A percentile compares a stretch with the other conserved stretches of the same genome.
Evolutionary conservation across 2,329 filamentous ascomycete genomes (phyloP).

Genomic region (Colletotrichum higginsianum): DNA sequence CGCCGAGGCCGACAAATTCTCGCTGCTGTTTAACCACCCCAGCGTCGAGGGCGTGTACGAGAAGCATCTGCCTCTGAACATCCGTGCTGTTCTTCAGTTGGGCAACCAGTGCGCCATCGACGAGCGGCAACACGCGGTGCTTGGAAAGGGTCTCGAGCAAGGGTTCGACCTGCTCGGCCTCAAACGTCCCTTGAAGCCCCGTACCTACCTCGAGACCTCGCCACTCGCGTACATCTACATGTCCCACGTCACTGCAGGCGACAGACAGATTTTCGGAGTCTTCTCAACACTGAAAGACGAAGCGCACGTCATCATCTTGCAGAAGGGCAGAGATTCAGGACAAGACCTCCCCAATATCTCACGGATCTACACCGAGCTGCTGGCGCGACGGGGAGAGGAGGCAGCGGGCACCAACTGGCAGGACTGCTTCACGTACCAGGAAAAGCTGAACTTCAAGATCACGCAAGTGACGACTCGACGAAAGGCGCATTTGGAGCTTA

Average conservation of each 20-base stretch:
- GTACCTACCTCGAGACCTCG: slow-evolving; percentile 81
- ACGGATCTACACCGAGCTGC: slow-evolving; percentile 86
- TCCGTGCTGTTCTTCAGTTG: slow-evolving; percentile 89
- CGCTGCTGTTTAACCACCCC: slow-evolving; percentile 87
- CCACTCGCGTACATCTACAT: slow-evolving; percentile 89
- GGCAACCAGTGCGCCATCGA: slow-evolving; percentile 96
- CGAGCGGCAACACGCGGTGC: slow-evolving; percentile 87
- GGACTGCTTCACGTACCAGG: slow-evolving; percentile 88
- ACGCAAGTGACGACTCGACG: slow-evolving; percentile 90
- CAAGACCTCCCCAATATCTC: slow-evolving; percentile 92
- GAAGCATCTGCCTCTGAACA: slow-evolving; percentile 88
- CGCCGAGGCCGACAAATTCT: slow-evolving; percentile 85
- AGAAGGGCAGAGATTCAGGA: slow-evolving; percentile 81
- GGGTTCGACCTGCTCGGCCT: slow-evolving; percentile 90
- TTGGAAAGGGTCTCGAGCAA: slow-evolving; percentile 92
- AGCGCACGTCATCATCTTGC: slow-evolving; percentile 90
- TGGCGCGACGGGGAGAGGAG: slow-evolving; percentile 76
- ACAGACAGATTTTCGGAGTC: slow-evolving; percentile 92
- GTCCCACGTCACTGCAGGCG: slow-evolving; percentile 91
- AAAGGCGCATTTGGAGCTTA: slow-evolving; percentile 89
- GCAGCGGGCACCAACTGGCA: slow-evolving; percentile 81
- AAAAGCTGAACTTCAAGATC: slow-evolving; percentile 86
- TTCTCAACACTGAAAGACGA: slow-evolving; percentile 88
- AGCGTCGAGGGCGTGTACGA: slow-evolving; percentile 99
- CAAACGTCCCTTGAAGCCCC: slow-evolving; percentile 74